A percentile compares a stretch with the other conserved stretches of the same genome.
phyloP scores from a whole-genome alignment of 1,139 yeast species.

The Yamadazyma friedrichii region DNA sequence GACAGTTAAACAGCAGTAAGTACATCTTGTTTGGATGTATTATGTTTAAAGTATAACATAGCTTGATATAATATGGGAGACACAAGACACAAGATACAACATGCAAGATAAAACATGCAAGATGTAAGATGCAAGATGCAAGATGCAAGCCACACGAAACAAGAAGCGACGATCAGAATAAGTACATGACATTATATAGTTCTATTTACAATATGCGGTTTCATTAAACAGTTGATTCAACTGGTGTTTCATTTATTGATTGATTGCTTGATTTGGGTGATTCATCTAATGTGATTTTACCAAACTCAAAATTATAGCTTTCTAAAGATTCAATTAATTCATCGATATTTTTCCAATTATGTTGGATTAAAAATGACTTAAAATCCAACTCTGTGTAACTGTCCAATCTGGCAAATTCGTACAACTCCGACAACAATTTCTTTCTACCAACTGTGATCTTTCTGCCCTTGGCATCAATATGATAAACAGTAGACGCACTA shows the following conservation, averaged over 20 bases:
- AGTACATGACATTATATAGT: conserved; percentile 2
- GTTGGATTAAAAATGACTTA: conserved; percentile 27
- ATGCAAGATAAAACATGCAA: no score
- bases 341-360: conserved; percentile 37
- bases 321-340: conserved; percentile 44
- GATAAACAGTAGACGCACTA: conserved; percentile 35
- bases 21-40: neutral
- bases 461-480: conserved; percentile 47
- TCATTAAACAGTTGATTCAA: neutral
- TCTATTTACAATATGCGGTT: conserved; percentile 4
- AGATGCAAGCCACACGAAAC: no score
- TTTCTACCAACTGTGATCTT: conserved; percentile 63
- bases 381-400: conserved; percentile 44
- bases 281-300: conserved; percentile 1
- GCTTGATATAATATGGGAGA: no score
- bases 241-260: neutral
- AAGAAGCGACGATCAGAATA: no score
- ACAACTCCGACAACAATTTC: conserved; percentile 54
- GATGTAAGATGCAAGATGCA: no score
- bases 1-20: no score
- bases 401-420: conserved; percentile 49
- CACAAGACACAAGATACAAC: no score
- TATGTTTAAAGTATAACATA: no score
- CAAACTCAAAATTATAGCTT: conserved; percentile 32
- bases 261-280: no score